Evolutionary conservation across 2,329 filamentous ascomycete species (phyloP).

Genomic region (Canariomyces notabilis): DNA sequence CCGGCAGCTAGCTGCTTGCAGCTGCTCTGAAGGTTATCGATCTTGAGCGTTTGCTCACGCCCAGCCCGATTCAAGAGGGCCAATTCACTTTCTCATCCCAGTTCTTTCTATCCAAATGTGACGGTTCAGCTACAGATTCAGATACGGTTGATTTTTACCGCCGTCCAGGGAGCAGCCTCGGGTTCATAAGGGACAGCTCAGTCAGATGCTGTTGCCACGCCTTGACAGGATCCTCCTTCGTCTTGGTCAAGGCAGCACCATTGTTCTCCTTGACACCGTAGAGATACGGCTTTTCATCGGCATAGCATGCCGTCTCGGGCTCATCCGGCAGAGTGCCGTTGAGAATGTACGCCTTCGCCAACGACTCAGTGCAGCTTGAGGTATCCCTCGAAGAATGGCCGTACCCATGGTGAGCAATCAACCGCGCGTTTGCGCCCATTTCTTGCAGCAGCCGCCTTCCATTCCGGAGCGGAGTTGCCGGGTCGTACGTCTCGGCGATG

Average conservation of each 20-base stretch:
- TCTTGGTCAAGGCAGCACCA: neutral
- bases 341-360: constrained; percentile 38
- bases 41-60: too few species aligned
- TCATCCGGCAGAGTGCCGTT: constrained; percentile 37
- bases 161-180: constrained; percentile 8
- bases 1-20: too few species aligned
- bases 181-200: constrained; percentile 19
- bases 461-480: constrained; percentile 46
- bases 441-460: constrained; percentile 39
- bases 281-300: constrained; percentile 44
- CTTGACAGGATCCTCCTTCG: constrained; percentile 12
- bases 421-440: constrained; percentile 44
- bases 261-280: constrained; percentile 31
- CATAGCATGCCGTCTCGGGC: constrained; percentile 41
- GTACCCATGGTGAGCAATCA: constrained; percentile 46
- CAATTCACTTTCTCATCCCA: too few species aligned
- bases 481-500: constrained; percentile 46
- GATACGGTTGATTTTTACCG: too few species aligned
- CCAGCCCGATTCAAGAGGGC: too few species aligned
- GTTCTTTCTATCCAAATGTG: too few species aligned
- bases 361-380: constrained; percentile 41
- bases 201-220: constrained; percentile 21
- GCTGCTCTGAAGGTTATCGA: too few species aligned
- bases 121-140: too few species aligned
- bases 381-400: constrained; percentile 43